phyloP scores from a whole-genome alignment of 495 filamentous ascomycete genomes.

The Neurospora tetraspora region DNA sequence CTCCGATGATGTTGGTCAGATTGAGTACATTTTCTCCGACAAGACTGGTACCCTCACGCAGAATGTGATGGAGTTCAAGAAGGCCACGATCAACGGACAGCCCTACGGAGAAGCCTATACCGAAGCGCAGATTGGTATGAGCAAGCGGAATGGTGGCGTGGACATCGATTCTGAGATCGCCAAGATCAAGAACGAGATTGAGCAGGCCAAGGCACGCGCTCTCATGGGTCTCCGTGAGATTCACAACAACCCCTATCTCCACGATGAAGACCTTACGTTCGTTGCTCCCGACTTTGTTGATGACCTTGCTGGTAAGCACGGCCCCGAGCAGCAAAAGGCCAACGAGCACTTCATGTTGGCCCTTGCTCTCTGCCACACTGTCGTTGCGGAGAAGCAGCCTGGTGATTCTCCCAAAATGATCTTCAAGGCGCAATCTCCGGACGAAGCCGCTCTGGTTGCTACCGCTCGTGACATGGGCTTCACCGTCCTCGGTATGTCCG shows the following conservation, averaged over 20 bases:
- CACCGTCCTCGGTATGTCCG: slow-evolving; percentile 75
- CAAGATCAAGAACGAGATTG: slow-evolving; percentile 68
- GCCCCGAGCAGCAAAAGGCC: slow-evolving; percentile 63
- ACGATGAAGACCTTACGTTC: slow-evolving; percentile 84
- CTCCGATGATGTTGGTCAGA: slow-evolving; percentile 94
- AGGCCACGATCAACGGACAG: slow-evolving; percentile 85
- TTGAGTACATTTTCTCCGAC: slow-evolving; percentile 99
- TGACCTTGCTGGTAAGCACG: slow-evolving; percentile 68
- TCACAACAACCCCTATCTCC: slow-evolving; percentile 84
- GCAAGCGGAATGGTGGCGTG: slow-evolving; percentile 68
- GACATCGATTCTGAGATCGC: slow-evolving; percentile 73
- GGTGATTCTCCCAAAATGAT: slow-evolving; percentile 84
- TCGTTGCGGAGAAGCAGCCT: slow-evolving; percentile 82
- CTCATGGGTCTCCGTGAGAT: slow-evolving; percentile 60
- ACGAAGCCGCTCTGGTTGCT: slow-evolving; percentile 89
- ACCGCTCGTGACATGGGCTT: slow-evolving; percentile 95
- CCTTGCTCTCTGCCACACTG: slow-evolving; percentile 89
- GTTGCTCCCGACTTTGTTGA: slow-evolving; percentile 79
- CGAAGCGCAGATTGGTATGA: slow-evolving; percentile 91
- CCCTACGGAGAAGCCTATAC: slow-evolving; percentile 97
- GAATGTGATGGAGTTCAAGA: slow-evolving; percentile 99
- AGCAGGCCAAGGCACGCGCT: slow-evolving; percentile 61
- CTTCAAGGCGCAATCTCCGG: slow-evolving; percentile 95
- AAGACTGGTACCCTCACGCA: slow-evolving; percentile 98
- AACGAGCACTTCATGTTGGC: slow-evolving; percentile 91